Evolutionary conservation across 192 early-diverging fungal genomes (phyloP), one percentile per base, ranked within the genome.

Genomic region (Lobulomyces angularis): DNA sequence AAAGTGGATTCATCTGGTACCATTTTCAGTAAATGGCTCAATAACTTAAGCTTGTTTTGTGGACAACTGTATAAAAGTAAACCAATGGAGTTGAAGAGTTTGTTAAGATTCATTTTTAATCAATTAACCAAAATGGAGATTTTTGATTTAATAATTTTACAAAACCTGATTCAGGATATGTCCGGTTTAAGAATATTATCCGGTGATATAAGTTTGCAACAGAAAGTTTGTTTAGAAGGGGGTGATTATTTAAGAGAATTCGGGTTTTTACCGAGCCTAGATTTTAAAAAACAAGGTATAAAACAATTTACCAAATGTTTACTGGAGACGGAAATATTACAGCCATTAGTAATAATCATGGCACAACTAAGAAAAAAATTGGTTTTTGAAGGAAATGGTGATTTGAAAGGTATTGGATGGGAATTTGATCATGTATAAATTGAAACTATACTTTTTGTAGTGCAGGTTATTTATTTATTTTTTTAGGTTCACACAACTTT

Each of bases 101-200:
- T 83, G 6, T 40, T 89, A 16, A 61, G 74, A 22, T 84, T 80
- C 29, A 46, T 88, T 21, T 48, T 66, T n/a, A 67, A 67, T 32
- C 77, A 79, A 28, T 49, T 89, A n/a, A 52, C 54, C 5, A 19
- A 55, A 3, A 52, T 66, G 9, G 64, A 66, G n/a, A 45, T 73
- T 1, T 57, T 66, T 12, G 82, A 88, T 40, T 46, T 89, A 8
- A 45, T 78, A 21, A 55, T 89, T 19, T 38, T 89, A 12, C 63
- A 69, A 8, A 82, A 89, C 41, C 40, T 89, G 3, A 60, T 89
- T 9, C 59, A 60, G 0, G 73, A 77, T 34, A 81, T 89, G 73
- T 53, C 66, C 18, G 86, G 86, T 14, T 61, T 85, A 23, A 72
- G 80, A 37, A 48, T 61, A 17, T 37, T 71, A 2, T 66, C 62